These are phyloP conservation scores for Ammopiptanthus mongolicus DNA, from an alignment of 306 rosid genomes.

Conservation along the genomic window DNA sequence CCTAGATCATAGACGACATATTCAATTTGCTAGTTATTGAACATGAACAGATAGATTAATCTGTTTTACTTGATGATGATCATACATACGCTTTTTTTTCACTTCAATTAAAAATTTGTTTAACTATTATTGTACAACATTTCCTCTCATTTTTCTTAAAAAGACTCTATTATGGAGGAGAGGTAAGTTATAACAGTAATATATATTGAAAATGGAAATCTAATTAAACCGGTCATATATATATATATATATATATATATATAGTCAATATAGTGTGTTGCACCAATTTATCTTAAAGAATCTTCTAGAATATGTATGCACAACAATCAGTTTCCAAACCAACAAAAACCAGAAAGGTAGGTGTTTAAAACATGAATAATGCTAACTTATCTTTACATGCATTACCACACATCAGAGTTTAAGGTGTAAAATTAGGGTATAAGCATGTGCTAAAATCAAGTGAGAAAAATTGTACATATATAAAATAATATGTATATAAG, in stretches of 20 bases:
- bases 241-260: too few relatives aligned
- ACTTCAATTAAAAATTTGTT: constrained; percentile 40
- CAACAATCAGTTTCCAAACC: constrained; percentile 6
- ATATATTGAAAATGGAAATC: too few relatives aligned
- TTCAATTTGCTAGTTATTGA: too few relatives aligned
- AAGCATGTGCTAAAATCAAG: not conserved
- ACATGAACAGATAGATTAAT: not conserved
- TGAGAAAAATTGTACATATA: too few relatives aligned
- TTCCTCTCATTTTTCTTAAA: not conserved
- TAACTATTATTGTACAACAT: constrained; percentile 22
- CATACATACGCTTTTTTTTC: not conserved
- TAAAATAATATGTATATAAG: too few relatives aligned
- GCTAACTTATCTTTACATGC: not conserved
- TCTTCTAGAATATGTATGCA: too few relatives aligned
- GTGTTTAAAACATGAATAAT: not conserved
- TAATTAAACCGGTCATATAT: too few relatives aligned
- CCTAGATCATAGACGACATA: constrained; percentile 1
- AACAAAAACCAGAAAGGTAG: not conserved
- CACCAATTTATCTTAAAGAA: too few relatives aligned
- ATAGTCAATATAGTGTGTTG: too few relatives aligned
- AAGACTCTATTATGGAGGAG: too few relatives aligned
- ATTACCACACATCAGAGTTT: not conserved
- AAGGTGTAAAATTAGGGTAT: not conserved
- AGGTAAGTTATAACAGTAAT: too few relatives aligned
- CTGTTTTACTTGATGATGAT: not conserved